Base-by-base conservation (phyloP, 2,329 filamentous ascomycete species). In the Diaporthe sp. region DNA sequence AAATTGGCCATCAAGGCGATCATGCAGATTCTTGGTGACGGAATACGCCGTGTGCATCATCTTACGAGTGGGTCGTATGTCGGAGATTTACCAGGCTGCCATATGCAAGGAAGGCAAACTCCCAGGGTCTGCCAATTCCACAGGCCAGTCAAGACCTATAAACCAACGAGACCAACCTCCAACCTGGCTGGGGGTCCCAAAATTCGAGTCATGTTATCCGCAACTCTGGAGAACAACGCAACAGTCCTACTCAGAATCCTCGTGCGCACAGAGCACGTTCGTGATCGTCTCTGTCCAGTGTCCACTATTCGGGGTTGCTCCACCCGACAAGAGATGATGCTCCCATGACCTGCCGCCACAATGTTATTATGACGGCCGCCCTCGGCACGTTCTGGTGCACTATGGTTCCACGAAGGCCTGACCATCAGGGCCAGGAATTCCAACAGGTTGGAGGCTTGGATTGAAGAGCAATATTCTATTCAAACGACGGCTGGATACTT, bases 21-120 rank as follows among this genome's bases (percentile, higher is more conserved):
- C 28, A 67, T 67, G 63, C 31, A 37, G 3, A 20, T 25, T 68
- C 31, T 25, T 53, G 31, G 47, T 37, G 9, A 13, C 65, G 49
- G 65, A 42, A 70, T 20, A 70, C 37, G 34, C 65, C 65, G 65
- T 42, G 65, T 20, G 65, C 65, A 55, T 70, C 65, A 70, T 70
- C 49, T 70, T 39, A 51, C 47, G 15, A 25, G 65, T 55, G 65
- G 49, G 65, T 51, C 34, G 31, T 55, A 34, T 39, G 49, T 42
- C 49, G 47, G 49, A 70, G 65, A 55, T 55, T 70, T 68, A 2
- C 47, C 22, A 68, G 65, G 22, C 65, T 68, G 49, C 65, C n/a
- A 39, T 25, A 68, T 68, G 65, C 65, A 53, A 25, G 31, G 22
- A 53, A 28, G 28, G 25, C 42, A n/a, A n/a, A 68, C 12, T 51